Conservation (phyloP, 345 rosid genomes). For the Erysimum cheiranthoides region DNA sequence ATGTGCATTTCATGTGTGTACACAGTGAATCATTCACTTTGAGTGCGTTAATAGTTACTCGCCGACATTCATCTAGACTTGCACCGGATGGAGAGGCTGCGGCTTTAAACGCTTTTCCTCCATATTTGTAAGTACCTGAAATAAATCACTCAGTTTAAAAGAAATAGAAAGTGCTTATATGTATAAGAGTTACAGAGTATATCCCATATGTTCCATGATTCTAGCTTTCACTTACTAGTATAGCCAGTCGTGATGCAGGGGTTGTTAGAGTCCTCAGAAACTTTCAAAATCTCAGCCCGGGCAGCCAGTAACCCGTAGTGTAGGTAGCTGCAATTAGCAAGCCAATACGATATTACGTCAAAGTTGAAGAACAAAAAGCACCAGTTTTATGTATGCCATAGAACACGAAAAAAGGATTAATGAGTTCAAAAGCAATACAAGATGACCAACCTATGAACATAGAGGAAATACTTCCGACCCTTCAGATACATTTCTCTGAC, state of each 20-base stretch:
- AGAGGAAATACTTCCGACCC: conserved; percentile 82
- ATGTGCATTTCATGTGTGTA: conserved; percentile 90
- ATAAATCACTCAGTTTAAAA: neutral
- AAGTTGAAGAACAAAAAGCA: neutral
- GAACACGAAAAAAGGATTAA: neutral
- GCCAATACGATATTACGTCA: conserved; percentile 2
- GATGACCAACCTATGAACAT: conserved; percentile 83
- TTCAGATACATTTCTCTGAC: conserved; percentile 83
- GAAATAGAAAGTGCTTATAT: neutral
- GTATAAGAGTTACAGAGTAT: neutral
- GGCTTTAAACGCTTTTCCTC: conserved; percentile 69
- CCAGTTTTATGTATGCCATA: neutral
- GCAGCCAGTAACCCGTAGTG: conserved; percentile 95
- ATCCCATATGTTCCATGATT: neutral
- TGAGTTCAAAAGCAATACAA: conserved; percentile 20
- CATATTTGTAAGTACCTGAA: conserved; percentile 78
- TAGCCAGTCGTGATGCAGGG: conserved; percentile 83
- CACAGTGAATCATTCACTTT: conserved; percentile 82
- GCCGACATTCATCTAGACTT: conserved; percentile 74
- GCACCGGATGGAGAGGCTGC: conserved; percentile 73
- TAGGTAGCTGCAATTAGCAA: conserved; percentile 70
- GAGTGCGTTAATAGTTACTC: conserved; percentile 76
- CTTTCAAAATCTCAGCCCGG: conserved; percentile 88
- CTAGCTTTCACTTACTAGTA: conserved; percentile 59
- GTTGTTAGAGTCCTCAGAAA: conserved; percentile 66